Evolutionary conservation across 1,284 basidiomycete species (phyloP), one percentile per base, ranked within the genome.

Genomic region (Cryptococcus wingfieldii): DNA sequence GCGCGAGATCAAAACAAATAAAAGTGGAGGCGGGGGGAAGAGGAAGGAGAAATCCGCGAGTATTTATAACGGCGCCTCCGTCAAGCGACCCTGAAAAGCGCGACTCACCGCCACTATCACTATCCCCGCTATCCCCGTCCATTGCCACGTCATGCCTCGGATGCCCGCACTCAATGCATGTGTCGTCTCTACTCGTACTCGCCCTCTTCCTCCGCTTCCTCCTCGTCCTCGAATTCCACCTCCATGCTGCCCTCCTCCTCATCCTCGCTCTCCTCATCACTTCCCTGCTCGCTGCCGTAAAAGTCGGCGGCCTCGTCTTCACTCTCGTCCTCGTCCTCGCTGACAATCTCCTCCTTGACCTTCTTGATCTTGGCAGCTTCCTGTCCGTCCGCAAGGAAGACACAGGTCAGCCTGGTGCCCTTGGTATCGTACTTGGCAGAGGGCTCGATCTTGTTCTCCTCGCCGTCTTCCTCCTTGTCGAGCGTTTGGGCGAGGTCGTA

Each of bases 361-460:
- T 59, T 61, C 8, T 51, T 68, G n/a, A 31, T 54, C 37, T 83
- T 82, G 3, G 81, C 81, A 61, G 54, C 41, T 12, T 82, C 82
- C 6, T 83, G 82, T 61, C 74, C 71, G n/a, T 75, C 74, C 7
- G 86, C 87, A 42, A 90, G 70, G 5, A 84, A 80, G 37, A 91
- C 78, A 67, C 90, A 92, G 7, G 89, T 93, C 67, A 95, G 75
- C 13, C 91, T 80, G 38, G 85, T 89, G 9, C 88, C 89, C 62
- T 90, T 90, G 0, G 89, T 88, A 73, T 93, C 87, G 69, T 91
- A 93, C 50, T 77, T 80, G 2, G 82, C 82, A 2, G 84, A 77
- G 0, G 90, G 84, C 38, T 25, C 89, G 76, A 58, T 82, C 74
- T 16, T 71, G 37, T 39, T 70, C 66, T 56, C 77, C 73, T 50